A percentile compares a stretch with the other conserved stretches of the same genome.
Evolutionary conservation across 2,329 filamentous ascomycete genomes (phyloP).

Genomic region (Clonostachys sp.): DNA sequence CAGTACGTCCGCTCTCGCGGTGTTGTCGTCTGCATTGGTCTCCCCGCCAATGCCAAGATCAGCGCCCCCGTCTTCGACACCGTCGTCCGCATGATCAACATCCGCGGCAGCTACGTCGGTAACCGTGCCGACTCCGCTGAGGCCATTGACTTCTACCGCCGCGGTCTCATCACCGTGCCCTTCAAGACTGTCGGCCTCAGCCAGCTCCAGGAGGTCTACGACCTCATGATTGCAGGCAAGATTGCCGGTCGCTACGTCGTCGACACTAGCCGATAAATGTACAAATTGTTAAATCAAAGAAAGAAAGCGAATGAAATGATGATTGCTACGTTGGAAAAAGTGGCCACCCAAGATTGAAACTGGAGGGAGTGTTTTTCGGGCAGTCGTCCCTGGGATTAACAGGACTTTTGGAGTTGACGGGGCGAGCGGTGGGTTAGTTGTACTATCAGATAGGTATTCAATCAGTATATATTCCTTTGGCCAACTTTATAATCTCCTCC

Average conservation of each 20-base stretch:
- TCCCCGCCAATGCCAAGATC: conserved; percentile 76
- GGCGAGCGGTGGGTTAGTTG: no score
- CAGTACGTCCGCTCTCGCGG: conserved; percentile 82
- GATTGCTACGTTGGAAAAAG: no score
- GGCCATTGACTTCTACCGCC: conserved; percentile 83
- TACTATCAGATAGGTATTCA: no score
- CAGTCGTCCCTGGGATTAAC: no score
- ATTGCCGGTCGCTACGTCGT: conserved; percentile 78
- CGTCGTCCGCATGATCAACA: conserved; percentile 84
- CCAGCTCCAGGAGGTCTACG: conserved; percentile 75
- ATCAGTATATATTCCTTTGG: no score
- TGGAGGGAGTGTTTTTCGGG: no score
- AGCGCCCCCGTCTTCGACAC: conserved; percentile 85
- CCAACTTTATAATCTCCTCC: not conserved
- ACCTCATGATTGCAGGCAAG: conserved; percentile 65
- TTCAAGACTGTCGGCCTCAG: conserved; percentile 81
- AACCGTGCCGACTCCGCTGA: conserved; percentile 85
- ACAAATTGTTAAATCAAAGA: no score
- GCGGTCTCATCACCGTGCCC: conserved; percentile 80
- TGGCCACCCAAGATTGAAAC: no score
- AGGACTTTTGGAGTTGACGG: no score
- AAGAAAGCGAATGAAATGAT: no score
- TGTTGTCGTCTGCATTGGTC: conserved; percentile 81
- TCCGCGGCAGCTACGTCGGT: conserved; percentile 91
- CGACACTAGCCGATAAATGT: conserved; percentile 60